These are phyloP conservation scores for Trichoderma parareesei DNA, from an alignment of 495 filamentous ascomycete genomes.

Conservation along the genomic window DNA sequence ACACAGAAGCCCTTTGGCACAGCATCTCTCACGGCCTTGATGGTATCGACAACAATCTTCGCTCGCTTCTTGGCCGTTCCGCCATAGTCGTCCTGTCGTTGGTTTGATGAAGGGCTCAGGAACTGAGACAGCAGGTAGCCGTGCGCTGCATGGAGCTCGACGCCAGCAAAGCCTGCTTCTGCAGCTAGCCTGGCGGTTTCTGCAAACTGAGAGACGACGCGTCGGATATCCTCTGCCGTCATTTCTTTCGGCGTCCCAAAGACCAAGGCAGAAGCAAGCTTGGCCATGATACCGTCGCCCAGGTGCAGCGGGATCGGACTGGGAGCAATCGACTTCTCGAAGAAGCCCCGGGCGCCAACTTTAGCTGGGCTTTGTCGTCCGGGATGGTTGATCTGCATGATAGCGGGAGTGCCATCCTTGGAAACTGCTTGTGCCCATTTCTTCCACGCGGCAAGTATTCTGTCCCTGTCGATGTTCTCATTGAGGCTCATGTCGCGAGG, in stretches of 20 bases:
- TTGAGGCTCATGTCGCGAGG: slow-evolving; percentile 36
- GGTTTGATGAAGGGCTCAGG: slow-evolving; percentile 50
- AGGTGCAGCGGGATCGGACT: slow-evolving; percentile 3
- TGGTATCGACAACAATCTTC: slow-evolving; percentile 50
- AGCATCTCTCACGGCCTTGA: slow-evolving; percentile 43
- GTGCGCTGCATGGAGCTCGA: slow-evolving; percentile 66
- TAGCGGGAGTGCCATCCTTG: slow-evolving; percentile 36
- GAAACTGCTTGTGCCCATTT: slow-evolving; percentile 40
- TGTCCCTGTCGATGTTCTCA: slow-evolving; percentile 20
- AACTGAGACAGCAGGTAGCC: slow-evolving; percentile 72
- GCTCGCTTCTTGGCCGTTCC: slow-evolving; percentile 60
- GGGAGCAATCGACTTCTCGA: slow-evolving; percentile 37
- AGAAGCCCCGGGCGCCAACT: slow-evolving; percentile 37
- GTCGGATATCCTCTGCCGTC: slow-evolving; percentile 49
- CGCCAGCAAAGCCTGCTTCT: slow-evolving; percentile 64
- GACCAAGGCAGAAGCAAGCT: slow-evolving; percentile 47
- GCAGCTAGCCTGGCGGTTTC: slow-evolving; percentile 38
- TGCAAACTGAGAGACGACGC: slow-evolving; percentile 42
- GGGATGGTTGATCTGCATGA: slow-evolving; percentile 52
- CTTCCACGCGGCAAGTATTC: slow-evolving; percentile 33
- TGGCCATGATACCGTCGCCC: slow-evolving; percentile 15
- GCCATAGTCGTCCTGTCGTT: slow-evolving; percentile 56
- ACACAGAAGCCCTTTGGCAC: slow-evolving; percentile 44
- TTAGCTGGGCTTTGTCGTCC: slow-evolving; percentile 45
- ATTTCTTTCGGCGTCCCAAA: slow-evolving; percentile 48